Evolutionary conservation across 768 basidiomycete species (phyloP), one percentile per base, ranked within the genome.

Genomic region (Coprinopsis strossmayeri): DNA sequence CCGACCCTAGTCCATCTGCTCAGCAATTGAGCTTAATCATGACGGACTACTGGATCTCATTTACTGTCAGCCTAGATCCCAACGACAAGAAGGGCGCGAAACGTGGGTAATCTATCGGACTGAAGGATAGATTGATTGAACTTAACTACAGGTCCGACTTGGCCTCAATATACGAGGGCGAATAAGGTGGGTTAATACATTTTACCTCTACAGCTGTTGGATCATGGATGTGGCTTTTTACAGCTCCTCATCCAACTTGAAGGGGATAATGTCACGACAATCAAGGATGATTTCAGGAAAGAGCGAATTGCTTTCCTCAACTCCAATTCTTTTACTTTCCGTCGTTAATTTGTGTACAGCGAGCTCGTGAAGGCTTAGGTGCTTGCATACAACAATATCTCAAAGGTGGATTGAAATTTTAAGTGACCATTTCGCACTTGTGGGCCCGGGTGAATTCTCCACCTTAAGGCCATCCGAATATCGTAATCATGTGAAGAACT

Each of bases 41-140:
- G 65, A 61, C 69, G 17, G 65, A 71, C 48, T 71, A 70, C 46
- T 71, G 68, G 70, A 59, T 72, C 7, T 71, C 70, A 3, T 71
- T 70, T 41, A 64, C 64, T 1, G 65, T 59, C 3, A 64, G 60
- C 27, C 51, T 71, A 27, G 60, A 69, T 47, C 70, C 69, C 5
- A 71, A 71, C 50, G 70, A 71, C 40, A 61, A 61, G 2, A 57
- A 52, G 21, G 69, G 69, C n/a, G 41, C 38, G 32, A 20, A 57
- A 42, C 65, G 69, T 69, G 50, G 28, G 64, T 58, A 38, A 15
- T 17, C 9, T 32, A 7, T 32, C 30, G 30, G 9, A 7, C 7
- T 32, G n/a, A n/a, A n/a, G 7, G 30, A 32, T 7, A 7, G 30
- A 37, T 2, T 34, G 11, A 34, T 49, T n/a, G n/a, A n/a, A n/a